Conservation (phyloP, 768 basidiomycete species). For the Tulasnella sp. region DNA sequence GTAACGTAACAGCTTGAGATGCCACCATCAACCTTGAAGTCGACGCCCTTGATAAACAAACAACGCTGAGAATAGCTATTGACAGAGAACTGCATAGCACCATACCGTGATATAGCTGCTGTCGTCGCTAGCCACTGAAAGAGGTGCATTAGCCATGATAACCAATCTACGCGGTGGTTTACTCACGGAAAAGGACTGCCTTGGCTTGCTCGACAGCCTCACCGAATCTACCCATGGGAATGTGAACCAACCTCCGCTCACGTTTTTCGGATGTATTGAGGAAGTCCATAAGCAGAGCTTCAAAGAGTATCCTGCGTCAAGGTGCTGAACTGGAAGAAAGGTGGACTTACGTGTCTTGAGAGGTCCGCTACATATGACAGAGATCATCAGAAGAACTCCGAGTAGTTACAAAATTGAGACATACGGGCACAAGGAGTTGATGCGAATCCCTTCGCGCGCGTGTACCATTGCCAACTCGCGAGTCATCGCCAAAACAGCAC, state of each 20-base stretch:
- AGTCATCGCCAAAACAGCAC: constrained; percentile 97
- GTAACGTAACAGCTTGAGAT: constrained; percentile 89
- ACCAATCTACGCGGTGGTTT: constrained; percentile 11
- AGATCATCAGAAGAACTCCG: background rate
- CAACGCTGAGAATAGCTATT: background rate
- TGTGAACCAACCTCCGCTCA: constrained; percentile 75
- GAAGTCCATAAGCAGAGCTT: constrained; percentile 96
- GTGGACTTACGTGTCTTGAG: constrained; percentile 72
- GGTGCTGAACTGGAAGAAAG: background rate
- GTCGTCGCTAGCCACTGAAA: constrained; percentile 77
- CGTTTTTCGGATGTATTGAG: constrained; percentile 92
- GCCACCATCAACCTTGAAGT: constrained; percentile 95
- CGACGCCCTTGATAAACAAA: constrained; percentile 46
- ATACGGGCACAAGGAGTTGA: constrained; percentile 94
- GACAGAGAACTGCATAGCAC: background rate
- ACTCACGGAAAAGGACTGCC: constrained; percentile 83
- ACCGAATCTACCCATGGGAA: constrained; percentile 95
- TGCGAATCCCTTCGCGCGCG: constrained; percentile 88
- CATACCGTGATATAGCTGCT: constrained; percentile 87
- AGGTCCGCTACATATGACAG: constrained; percentile 51
- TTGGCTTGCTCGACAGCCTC: constrained; percentile 92
- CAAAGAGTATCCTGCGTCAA: background rate
- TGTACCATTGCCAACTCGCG: constrained; percentile 97
- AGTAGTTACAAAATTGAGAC: constrained; percentile 25
- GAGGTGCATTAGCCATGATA: constrained; percentile 4